Evolutionary conservation across 2,329 filamentous ascomycete genomes (phyloP), one percentile per base, ranked within the genome.

Genomic region (Chalaropsis thielavioides): DNA sequence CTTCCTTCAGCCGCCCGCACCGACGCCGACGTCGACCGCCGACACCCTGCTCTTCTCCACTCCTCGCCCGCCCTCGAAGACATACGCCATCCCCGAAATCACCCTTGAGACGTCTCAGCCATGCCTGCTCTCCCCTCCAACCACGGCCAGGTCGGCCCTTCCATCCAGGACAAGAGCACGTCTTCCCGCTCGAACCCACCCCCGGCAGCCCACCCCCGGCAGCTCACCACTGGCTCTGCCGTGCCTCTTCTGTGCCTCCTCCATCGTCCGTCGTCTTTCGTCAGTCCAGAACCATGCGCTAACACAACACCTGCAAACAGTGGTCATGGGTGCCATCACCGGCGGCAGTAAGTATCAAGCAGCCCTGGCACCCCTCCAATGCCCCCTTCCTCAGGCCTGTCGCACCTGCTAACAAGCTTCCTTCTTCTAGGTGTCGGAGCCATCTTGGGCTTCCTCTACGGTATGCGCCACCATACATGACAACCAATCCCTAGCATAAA

Each of bases 261-360:
- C n/a, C n/a, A n/a, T n/a, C n/a, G n/a, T n/a, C n/a, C n/a, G n/a
- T 22, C 15, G 43, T 61, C 38, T 11, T n/a, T 22, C 61, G 49
- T 11, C 27, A 35, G 59, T 35, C 10, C 43, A n/a, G 41, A 59
- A 22, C 40, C 24, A 4, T 60, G 51, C 41, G 61, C 61, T 66
- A 61, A 63, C 64, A 59, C 38, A n/a, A n/a, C n/a, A n/a, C 31
- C 7, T 27, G 19, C n/a, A 19, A 31, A 61, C 74, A 95, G 91
- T 92, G 76, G 96, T 96, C 81, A 96, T 97, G 91, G 94, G 94
- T 71, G 91, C 89, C 68, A 87, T 99, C 87, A 97, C 97, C 91
- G 94, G 94, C 71, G 90, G 91, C 75, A 95, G 92, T 97, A 88
- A 72, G 91, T 83, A 63, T 62, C 63, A 44, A n/a, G n/a, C n/a